Conservation (phyloP, 1,284 basidiomycete genomes). For the Entoloma clypeatum region DNA sequence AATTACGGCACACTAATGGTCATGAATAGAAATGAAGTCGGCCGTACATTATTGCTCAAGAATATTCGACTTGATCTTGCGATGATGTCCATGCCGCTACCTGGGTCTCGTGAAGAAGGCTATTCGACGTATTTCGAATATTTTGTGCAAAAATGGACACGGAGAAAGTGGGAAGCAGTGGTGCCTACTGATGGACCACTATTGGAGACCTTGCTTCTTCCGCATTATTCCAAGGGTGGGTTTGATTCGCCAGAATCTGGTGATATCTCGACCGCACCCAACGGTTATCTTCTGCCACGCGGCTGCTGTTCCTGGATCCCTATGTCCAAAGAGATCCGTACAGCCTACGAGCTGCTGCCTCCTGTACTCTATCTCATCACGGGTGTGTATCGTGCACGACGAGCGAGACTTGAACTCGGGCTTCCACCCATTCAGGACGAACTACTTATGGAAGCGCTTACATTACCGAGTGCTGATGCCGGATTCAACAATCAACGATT, state of each 20-base stretch:
- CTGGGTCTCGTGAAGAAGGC: slow-evolving; percentile 44
- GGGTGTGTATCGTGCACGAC: slow-evolving; percentile 57
- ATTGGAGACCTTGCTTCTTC: slow-evolving; percentile 45
- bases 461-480: slow-evolving; percentile 58
- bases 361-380: slow-evolving; percentile 63
- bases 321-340: slow-evolving; percentile 45
- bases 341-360: slow-evolving; percentile 56
- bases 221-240: slow-evolving; percentile 39
- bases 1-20: slow-evolving; percentile 48
- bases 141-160: slow-evolving; percentile 50
- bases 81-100: slow-evolving; percentile 50
- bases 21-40: slow-evolving; percentile 50
- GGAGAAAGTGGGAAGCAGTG: slow-evolving; percentile 38
- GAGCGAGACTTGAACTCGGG: slow-evolving; percentile 46
- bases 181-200: slow-evolving; percentile 56
- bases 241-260: too few species aligned
- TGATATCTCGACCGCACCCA: slow-evolving; percentile 25
- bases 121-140: slow-evolving; percentile 57
- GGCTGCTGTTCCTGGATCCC: slow-evolving; percentile 48
- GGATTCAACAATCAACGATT: slow-evolving; percentile 78
- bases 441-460: slow-evolving; percentile 67
- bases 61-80: slow-evolving; percentile 60
- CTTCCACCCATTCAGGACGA: slow-evolving; percentile 56
- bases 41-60: slow-evolving; percentile 53
- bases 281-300: slow-evolving; percentile 48